Conservation (phyloP, 2,329 filamentous ascomycete species). For the Lachnellula cervina region DNA sequence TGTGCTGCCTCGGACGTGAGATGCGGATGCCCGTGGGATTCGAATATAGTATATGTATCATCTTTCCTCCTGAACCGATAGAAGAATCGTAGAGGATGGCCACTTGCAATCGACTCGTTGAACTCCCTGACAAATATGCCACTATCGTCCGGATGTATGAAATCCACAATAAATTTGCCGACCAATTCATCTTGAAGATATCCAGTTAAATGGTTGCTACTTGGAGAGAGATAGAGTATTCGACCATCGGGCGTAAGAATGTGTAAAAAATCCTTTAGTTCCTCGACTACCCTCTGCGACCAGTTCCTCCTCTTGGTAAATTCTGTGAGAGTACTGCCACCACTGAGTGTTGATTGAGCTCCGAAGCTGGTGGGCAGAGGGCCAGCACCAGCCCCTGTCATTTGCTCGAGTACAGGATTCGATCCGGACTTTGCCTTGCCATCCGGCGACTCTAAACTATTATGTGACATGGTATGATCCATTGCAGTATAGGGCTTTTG, state of each 20-base stretch:
- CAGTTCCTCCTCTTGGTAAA: slow-evolving; percentile 69
- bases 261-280: slow-evolving; percentile 82
- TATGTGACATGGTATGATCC: slow-evolving; percentile 16
- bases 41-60: slow-evolving; percentile 72
- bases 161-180: slow-evolving; percentile 72
- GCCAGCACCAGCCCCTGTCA: slow-evolving; percentile 28
- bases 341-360: slow-evolving; percentile 20
- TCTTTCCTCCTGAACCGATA: slow-evolving; percentile 77
- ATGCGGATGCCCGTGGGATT: slow-evolving; percentile 89
- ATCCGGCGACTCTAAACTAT: slow-evolving; percentile 14
- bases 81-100: slow-evolving; percentile 76
- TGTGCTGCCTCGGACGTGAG: slow-evolving; percentile 65
- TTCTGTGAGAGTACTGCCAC: slow-evolving; percentile 55
- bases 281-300: slow-evolving; percentile 84
- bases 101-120: slow-evolving; percentile 80
- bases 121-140: slow-evolving; percentile 81
- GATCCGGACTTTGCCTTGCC: slow-evolving; percentile 3
- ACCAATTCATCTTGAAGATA: slow-evolving; percentile 66
- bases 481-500: slow-evolving; percentile 28
- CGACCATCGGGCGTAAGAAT: slow-evolving; percentile 81
- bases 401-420: slow-evolving; percentile 17
- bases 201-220: slow-evolving; percentile 68
- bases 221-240: slow-evolving; percentile 82
- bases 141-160: slow-evolving; percentile 81
- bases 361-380: slow-evolving; percentile 30